Evolutionary conservation across 2,329 filamentous ascomycete species (phyloP).

Genomic region (Colletotrichum sp.): DNA sequence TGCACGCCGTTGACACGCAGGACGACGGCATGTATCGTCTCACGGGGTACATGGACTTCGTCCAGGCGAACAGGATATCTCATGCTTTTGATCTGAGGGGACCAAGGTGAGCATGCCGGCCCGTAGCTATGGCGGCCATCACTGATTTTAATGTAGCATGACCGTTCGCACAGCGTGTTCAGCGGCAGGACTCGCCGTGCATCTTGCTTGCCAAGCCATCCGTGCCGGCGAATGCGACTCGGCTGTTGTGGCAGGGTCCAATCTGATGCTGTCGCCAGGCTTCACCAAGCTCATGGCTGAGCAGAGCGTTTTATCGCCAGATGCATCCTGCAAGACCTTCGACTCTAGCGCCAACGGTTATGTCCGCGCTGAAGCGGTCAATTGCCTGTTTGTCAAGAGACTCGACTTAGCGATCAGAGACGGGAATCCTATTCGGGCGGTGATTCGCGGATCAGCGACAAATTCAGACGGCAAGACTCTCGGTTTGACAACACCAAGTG

Average conservation of each 20-base stretch:
- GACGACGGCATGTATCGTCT: not conserved
- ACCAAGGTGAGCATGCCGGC: not conserved
- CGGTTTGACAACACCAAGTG: constrained; percentile 42
- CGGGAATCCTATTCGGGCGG: constrained; percentile 36
- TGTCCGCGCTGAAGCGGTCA: constrained; percentile 40
- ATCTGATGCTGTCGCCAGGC: constrained; percentile 28
- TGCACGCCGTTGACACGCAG: constrained; percentile 18
- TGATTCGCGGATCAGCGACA: constrained; percentile 32
- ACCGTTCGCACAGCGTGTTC: constrained; percentile 41
- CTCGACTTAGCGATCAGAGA: constrained; percentile 43
- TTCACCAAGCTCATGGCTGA: constrained; percentile 20
- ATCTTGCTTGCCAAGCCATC: constrained; percentile 35
- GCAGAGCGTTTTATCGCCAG: constrained; percentile 29
- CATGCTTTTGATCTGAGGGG: constrained; percentile 20
- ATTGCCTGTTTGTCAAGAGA: constrained; percentile 42
- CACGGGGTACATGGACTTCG: constrained; percentile 24
- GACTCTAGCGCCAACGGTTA: constrained; percentile 50
- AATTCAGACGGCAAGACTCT: constrained; percentile 39
- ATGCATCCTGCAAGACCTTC: constrained; percentile 34
- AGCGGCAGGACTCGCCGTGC: constrained; percentile 31
- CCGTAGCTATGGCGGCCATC: not conserved
- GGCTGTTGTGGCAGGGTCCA: constrained; percentile 36
- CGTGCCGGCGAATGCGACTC: constrained; percentile 27
- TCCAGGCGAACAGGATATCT: constrained; percentile 26
- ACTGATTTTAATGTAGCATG: constrained; percentile 26